These are phyloP conservation scores for Candida golubevii DNA, from an alignment of 805 yeast genomes.

Conservation along the genomic window DNA sequence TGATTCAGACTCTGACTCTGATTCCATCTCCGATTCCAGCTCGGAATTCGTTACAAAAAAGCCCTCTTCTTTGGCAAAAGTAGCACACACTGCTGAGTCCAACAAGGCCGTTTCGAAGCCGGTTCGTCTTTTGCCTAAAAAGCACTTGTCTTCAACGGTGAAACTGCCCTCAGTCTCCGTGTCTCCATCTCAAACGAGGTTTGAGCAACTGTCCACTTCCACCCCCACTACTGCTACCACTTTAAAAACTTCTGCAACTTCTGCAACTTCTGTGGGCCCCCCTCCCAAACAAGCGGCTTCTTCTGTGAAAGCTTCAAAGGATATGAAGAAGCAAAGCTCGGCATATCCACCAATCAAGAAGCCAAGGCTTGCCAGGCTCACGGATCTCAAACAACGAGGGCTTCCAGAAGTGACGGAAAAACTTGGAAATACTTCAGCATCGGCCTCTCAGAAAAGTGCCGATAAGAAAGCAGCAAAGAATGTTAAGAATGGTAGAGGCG, in stretches of 20 bases:
- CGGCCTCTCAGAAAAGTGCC: no score
- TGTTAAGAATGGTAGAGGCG: no score
- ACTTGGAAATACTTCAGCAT: not conserved
- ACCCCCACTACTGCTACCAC: no score
- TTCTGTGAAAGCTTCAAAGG: no score
- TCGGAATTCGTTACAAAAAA: conserved; percentile 4
- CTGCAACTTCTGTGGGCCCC: no score
- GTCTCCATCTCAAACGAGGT: no score
- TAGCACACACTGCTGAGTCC: not conserved
- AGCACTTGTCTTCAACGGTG: not conserved
- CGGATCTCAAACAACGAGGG: conserved; percentile 14
- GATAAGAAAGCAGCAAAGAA: no score
- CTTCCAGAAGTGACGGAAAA: conserved; percentile 17
- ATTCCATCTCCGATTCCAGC: conserved; percentile 7
- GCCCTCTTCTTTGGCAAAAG: not conserved
- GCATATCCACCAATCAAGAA: not conserved
- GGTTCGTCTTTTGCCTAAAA: conserved; percentile 4
- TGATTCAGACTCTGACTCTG: conserved; percentile 7
- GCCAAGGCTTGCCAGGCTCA: conserved; percentile 7
- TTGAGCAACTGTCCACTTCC: no score
- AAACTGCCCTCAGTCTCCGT: not conserved
- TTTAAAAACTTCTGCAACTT: no score
- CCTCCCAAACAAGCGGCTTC: no score
- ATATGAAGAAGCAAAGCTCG: no score
- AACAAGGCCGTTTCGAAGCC: not conserved